Evolutionary conservation across 2,329 filamentous ascomycete species (phyloP).

Genomic region (Tolypocladium amazonense): DNA sequence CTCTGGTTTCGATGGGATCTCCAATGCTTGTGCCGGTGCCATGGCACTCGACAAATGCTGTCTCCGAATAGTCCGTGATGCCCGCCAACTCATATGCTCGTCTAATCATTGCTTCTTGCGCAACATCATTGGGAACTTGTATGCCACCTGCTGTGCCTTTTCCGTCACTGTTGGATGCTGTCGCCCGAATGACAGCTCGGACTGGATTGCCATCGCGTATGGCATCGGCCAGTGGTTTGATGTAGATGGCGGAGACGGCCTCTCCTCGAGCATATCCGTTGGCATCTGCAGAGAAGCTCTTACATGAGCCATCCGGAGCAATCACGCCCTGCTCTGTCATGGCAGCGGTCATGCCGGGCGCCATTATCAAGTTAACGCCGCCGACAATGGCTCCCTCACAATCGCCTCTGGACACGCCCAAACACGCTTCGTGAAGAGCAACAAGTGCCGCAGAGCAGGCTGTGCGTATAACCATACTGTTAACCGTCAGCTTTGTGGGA

Average conservation of each 20-base stretch:
- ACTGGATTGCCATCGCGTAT: slow-evolving; percentile 20
- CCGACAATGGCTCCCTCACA: neutral
- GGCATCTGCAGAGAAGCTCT: neutral
- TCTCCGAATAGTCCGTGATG: slow-evolving; percentile 5
- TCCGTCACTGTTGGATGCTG: neutral
- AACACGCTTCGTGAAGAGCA: neutral
- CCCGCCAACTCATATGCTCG: slow-evolving; percentile 15
- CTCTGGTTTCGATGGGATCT: slow-evolving; percentile 25
- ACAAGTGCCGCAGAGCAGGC: neutral
- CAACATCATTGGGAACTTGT: slow-evolving; percentile 22
- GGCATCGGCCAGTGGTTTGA: neutral
- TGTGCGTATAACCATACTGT: neutral
- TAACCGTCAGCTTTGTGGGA: neutral
- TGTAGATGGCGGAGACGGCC: neutral
- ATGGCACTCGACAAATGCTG: slow-evolving; percentile 10
- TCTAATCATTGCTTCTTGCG: slow-evolving; percentile 19
- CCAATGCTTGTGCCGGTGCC: slow-evolving; percentile 27
- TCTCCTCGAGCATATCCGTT: neutral
- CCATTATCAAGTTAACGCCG: neutral
- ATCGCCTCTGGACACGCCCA: neutral
- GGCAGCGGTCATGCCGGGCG: neutral
- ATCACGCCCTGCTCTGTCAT: neutral
- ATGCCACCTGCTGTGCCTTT: slow-evolving; percentile 10
- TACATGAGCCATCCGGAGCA: neutral
- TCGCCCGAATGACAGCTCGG: neutral